Base-by-base conservation (phyloP, 345 rosid genomes). In the Acer campestre region DNA sequence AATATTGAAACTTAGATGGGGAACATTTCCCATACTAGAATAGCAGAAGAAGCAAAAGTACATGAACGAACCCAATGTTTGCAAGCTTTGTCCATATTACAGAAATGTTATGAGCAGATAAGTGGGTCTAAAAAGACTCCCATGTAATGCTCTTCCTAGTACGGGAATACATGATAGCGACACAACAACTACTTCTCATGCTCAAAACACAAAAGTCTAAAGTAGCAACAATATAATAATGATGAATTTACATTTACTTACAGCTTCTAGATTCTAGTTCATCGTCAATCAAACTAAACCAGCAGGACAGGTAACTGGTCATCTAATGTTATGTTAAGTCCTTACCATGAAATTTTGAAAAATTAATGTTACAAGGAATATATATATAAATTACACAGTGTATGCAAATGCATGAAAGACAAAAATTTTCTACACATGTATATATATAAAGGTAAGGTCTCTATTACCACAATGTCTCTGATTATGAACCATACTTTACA, bases 141-240 rank as follows among this genome's bases (percentile, higher is more conserved):
- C 55, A 76, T 25, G 76, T 63, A 64, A 74, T 68, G 77, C 75
- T 71, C 35, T 77, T 75, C 75, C 80, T 76, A 65, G 75, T 73
- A 80, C 61, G 65, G 85, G 74, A 79, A 72, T 53, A 59, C 53
- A 83, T 78, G 91, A 84, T 71, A 56, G 83, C 12, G 89, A 88
- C 89, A 78, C 71, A 22, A 80, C 91, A 84, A 84, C 89, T 58
- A 84, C 85, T 82, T 79, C 73, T 59, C 83, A 65, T 69, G 73
- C 80, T 35, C 78, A 82, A 79, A 82, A 82, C 80, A 22, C 78
- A 82, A 79, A 82, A 82, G 86, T 81, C 85, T 85, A 84, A 84
- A 84, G 89, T 70, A 75, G 65, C 79, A 78, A 77, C 48, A 35
- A 35, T 35, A 70, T 71, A 77, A 88, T 81, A 70, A 88, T 82